Evolutionary conservation across 257 asterid genomes (phyloP), one percentile per base, ranked within the genome.

Genomic region (Salvia hispanica): DNA sequence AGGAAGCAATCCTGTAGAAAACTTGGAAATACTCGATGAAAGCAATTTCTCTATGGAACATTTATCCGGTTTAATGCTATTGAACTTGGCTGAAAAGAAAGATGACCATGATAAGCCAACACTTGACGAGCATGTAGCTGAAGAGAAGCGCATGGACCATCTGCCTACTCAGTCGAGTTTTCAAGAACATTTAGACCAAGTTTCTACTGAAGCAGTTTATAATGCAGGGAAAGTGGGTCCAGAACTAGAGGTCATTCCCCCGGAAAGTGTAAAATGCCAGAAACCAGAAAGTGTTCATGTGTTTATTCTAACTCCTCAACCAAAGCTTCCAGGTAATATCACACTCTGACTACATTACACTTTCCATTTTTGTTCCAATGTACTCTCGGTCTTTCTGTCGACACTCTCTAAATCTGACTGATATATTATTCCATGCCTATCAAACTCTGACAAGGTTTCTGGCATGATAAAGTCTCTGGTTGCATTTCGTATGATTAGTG

Each of bases 301-400:
- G 58, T 66, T 93, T 66, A 67, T 85, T 59, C 80, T 72, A 44
- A 63, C 81, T 57, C 86, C 82, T 2, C 81, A 76, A 28, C 54
- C 77, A 44, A 85, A 81, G 71, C 47, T 72, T 74, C 78, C 80
- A 74, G 92, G 86, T 81, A 74, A 48, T 15, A 15, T 36, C 25
- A 51, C 50, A 13, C 42, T 47, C 47, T 33, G 31, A 3, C 16
- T 31, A 31, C 68, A 45, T 11, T 31, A 31, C 61, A 11, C 18
- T 55, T 55, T n/a, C 11, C 57, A 21, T 28, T 45, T 12, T 43
- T 47, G 51, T 59, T 21, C 63, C 8, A 53, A 53, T 25, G 16
- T 8, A 63, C 14, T 33, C 56, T 52, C 18, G 3, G 14, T 14
- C 52, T 76, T 14, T 52, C 37, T 13, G 6, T 6, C 28, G 6